Percentiles rank a stretch among this genome's conserved stretches.
phyloP scores from a whole-genome alignment of 257 asterid species.

The Nicotiana obtusifolia region DNA sequence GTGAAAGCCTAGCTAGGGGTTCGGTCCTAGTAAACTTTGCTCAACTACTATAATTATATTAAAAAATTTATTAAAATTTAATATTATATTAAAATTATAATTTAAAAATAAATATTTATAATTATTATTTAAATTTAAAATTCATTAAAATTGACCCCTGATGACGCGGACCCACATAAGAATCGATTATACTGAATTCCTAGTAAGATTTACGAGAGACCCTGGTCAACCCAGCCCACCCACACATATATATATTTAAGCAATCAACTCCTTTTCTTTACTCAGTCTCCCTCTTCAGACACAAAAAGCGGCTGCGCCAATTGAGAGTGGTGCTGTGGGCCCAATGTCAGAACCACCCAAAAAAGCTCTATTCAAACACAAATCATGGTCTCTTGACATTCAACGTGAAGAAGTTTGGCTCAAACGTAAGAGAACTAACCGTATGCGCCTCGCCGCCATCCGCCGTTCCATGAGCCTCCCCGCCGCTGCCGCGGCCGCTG shows the following conservation, averaged over 20 bases:
- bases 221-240: background rate
- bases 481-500: slow-evolving; percentile 44
- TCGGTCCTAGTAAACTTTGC: too few species aligned
- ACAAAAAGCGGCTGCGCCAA: background rate
- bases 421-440: slow-evolving; percentile 25
- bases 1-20: too few species aligned
- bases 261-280: background rate
- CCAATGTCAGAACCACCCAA: slow-evolving; percentile 8
- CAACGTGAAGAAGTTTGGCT: slow-evolving; percentile 59
- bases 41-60: too few species aligned
- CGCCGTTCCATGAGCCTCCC: slow-evolving; percentile 32
- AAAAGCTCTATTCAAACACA: slow-evolving; percentile 37
- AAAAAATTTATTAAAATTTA: too few species aligned
- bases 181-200: too few species aligned
- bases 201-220: too few species aligned
- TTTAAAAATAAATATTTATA: too few species aligned
- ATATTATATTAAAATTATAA: too few species aligned
- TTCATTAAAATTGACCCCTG: too few species aligned
- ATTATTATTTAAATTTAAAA: too few species aligned
- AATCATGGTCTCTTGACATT: slow-evolving; percentile 59
- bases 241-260: background rate
- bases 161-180: too few species aligned
- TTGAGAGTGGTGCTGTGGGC: background rate
- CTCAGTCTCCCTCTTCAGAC: background rate
- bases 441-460: slow-evolving; percentile 25